phyloP scores from a whole-genome alignment of 768 basidiomycete species.

The Mrakia hoshinonis region DNA sequence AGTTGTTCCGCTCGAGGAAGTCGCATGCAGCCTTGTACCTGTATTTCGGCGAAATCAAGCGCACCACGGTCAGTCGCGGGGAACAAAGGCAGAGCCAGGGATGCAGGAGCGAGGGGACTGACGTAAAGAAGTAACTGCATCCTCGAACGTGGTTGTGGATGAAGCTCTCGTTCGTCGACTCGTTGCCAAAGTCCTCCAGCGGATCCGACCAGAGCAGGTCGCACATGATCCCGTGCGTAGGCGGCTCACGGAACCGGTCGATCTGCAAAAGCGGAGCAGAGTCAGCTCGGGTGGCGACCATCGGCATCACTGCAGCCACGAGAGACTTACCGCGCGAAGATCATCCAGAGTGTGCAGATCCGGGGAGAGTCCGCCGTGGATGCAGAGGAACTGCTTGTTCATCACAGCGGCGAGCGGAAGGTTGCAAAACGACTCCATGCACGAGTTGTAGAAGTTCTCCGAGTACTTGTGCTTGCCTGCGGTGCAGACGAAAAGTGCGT shows the following conservation, averaged over 20 bases:
- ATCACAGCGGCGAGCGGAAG: slow-evolving; percentile 92
- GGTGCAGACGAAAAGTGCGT: neutral
- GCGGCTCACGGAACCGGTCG: slow-evolving; percentile 47
- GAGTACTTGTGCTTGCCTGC: slow-evolving; percentile 98
- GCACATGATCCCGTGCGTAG: slow-evolving; percentile 95
- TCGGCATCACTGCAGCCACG: no score
- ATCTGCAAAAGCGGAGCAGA: neutral
- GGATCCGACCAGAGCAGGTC: slow-evolving; percentile 99
- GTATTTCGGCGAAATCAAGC: neutral
- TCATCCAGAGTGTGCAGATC: slow-evolving; percentile 94
- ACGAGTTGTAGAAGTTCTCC: slow-evolving; percentile 89
- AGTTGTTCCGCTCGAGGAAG: slow-evolving; percentile 93
- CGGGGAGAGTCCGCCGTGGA: slow-evolving; percentile 92
- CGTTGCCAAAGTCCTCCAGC: slow-evolving; percentile 90
- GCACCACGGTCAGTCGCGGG: neutral
- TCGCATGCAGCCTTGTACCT: slow-evolving; percentile 95
- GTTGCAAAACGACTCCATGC: slow-evolving; percentile 95
- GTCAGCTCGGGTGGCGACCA: neutral
- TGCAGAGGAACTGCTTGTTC: slow-evolving; percentile 99
- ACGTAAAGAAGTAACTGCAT: slow-evolving; percentile 97
- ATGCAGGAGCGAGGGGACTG: slow-evolving; percentile 39
- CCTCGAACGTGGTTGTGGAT: slow-evolving; percentile 94
- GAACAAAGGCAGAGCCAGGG: neutral
- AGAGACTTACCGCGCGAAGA: slow-evolving; percentile 67
- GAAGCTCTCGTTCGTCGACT: slow-evolving; percentile 81